Conservation (phyloP, 257 asterid species). For the Linderniella brevidens region DNA sequence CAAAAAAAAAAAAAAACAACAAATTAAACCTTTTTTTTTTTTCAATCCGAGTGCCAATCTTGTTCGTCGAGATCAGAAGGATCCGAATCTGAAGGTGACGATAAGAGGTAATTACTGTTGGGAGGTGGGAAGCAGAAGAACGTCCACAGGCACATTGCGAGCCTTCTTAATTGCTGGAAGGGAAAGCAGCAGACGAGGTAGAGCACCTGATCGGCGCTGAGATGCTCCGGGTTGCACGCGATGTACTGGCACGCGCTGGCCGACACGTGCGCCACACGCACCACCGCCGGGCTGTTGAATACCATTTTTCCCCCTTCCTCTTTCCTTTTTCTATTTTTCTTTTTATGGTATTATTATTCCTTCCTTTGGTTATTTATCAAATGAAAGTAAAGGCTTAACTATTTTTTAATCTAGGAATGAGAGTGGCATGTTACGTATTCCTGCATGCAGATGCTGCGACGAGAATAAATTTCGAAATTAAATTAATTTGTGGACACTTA, state of each 20-base stretch:
- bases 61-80: no score
- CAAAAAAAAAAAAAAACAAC: no score
- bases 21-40: no score
- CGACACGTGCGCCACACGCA: conserved; percentile 49
- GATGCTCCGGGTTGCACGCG: conserved; percentile 65
- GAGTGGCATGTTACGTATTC: no score
- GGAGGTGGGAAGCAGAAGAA: conserved; percentile 53
- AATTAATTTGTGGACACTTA: no score
- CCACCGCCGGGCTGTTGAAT: conserved; percentile 50
- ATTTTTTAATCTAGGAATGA: no score
- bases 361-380: no score
- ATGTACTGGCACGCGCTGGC: conserved; percentile 60
- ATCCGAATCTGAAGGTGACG: conserved; percentile 18
- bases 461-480: no score
- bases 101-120: conserved; percentile 10
- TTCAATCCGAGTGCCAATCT: conserved; percentile 32
- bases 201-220: conserved; percentile 52
- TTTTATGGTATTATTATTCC: no score
- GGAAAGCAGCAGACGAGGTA: conserved; percentile 69
- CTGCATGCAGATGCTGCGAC: no score
- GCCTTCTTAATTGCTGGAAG: conserved; percentile 51
- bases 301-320: conserved; percentile 28
- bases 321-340: no score
- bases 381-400: no score
- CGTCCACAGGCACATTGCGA: conserved; percentile 53